A percentile compares a stretch with the other conserved stretches of the same genome.
Conservation (phyloP, 2,329 filamentous ascomycete genomes). For the Aspergillus pseudoterreus region DNA sequence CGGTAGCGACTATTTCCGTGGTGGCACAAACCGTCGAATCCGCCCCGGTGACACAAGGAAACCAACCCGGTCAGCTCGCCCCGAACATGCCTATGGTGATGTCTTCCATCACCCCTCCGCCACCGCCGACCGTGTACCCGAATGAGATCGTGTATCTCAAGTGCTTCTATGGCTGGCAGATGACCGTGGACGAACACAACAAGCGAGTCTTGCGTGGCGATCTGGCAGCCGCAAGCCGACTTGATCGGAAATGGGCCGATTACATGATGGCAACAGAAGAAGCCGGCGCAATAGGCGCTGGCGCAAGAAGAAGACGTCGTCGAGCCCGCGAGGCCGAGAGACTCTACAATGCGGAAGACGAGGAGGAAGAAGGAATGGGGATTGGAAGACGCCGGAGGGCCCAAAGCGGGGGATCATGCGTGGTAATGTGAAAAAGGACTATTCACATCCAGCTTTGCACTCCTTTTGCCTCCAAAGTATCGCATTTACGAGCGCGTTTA, state of each 20-base stretch:
- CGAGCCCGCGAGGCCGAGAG: slow-evolving; percentile 77
- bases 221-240: slow-evolving; percentile 66
- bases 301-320: slow-evolving; percentile 66
- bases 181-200: slow-evolving; percentile 89
- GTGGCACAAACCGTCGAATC: slow-evolving; percentile 28
- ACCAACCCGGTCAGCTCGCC: too few species aligned
- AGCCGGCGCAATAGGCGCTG: slow-evolving; percentile 59
- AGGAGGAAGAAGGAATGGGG: slow-evolving; percentile 52
- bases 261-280: slow-evolving; percentile 93
- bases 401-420: slow-evolving; percentile 58
- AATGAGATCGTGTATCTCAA: slow-evolving; percentile 80
- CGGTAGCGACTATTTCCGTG: slow-evolving; percentile 26
- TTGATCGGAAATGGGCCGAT: slow-evolving; percentile 88
- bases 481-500: background rate
- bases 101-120: slow-evolving; percentile 24
- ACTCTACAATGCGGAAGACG: slow-evolving; percentile 77
- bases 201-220: slow-evolving; percentile 79
- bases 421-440: slow-evolving; percentile 56
- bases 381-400: slow-evolving; percentile 56
- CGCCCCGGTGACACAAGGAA: slow-evolving; percentile 1
- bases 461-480: background rate
- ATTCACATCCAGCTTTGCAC: background rate
- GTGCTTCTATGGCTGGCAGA: slow-evolving; percentile 93
- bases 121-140: slow-evolving; percentile 51
- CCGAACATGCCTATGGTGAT: slow-evolving; percentile 9